phyloP scores from a whole-genome alignment of 768 basidiomycete species.

The Tulasnella sp. region DNA sequence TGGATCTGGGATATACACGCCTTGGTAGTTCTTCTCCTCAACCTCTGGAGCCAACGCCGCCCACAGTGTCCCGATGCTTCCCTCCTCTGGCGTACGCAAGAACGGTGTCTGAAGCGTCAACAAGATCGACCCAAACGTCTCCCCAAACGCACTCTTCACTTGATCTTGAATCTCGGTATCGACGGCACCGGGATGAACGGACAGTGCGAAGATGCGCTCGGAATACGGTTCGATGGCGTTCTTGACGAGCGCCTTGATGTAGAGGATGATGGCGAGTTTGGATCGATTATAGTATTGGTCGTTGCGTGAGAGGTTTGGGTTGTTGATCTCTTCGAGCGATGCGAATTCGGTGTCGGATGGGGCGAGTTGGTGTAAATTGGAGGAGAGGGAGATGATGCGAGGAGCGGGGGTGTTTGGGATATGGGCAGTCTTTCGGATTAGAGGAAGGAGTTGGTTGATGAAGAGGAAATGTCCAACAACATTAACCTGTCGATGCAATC shows the following conservation, averaged over 20 bases:
- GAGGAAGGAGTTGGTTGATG: slow-evolving; percentile 35
- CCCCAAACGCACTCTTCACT: slow-evolving; percentile 19
- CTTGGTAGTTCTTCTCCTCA: slow-evolving; percentile 4
- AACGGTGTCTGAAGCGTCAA: slow-evolving; percentile 7
- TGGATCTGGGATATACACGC: slow-evolving; percentile 12
- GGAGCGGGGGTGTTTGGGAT: slow-evolving; percentile 23
- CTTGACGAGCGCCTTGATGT: slow-evolving; percentile 27
- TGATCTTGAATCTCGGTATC: slow-evolving; percentile 29
- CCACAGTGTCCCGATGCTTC: slow-evolving; percentile 13
- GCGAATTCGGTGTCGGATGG: slow-evolving; percentile 29
- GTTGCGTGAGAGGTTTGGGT: slow-evolving; percentile 26
- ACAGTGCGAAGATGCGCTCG: slow-evolving; percentile 25
- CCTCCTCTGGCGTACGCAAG: slow-evolving; percentile 11
- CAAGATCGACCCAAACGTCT: background rate
- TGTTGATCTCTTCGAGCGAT: slow-evolving; percentile 32
- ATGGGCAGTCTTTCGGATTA: slow-evolving; percentile 29
- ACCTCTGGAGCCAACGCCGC: slow-evolving; percentile 9
- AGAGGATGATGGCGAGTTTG: slow-evolving; percentile 36
- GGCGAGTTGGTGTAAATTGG: slow-evolving; percentile 32
- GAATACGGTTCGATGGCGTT: slow-evolving; percentile 28
- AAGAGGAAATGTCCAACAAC: slow-evolving; percentile 34
- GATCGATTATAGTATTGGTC: slow-evolving; percentile 32
- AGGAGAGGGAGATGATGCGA: slow-evolving; percentile 34
- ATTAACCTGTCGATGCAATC: slow-evolving; percentile 26
- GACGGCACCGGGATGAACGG: slow-evolving; percentile 29